Percentiles rank a stretch among this genome's conserved stretches.
These are phyloP conservation scores for Aegle marmelos DNA, from an alignment of 345 rosid species.

Conservation along the genomic window DNA sequence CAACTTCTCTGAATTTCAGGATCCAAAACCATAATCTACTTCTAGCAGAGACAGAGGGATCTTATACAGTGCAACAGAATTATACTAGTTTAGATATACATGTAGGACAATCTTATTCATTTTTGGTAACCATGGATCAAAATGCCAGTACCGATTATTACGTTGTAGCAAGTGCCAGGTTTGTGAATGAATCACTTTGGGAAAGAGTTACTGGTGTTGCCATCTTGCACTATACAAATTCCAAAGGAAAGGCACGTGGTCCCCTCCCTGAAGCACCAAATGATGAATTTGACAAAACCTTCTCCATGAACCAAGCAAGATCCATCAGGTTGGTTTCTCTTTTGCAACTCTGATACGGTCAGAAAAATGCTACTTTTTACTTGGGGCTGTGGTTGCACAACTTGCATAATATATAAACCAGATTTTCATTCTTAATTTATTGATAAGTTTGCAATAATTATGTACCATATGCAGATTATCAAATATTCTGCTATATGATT, in stretches of 20 bases:
- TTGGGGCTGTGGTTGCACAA: background rate
- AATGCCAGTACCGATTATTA: conserved; percentile 96
- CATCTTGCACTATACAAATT: conserved; percentile 83
- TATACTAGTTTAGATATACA: conserved; percentile 98
- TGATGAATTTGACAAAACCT: conserved; percentile 85
- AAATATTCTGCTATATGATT: background rate
- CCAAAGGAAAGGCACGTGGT: conserved; percentile 90
- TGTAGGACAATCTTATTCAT: conserved; percentile 90
- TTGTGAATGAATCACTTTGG: conserved; percentile 88
- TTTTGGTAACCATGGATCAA: conserved; percentile 92
- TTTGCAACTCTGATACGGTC: background rate
- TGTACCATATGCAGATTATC: background rate
- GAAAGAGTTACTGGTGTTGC: conserved; percentile 94
- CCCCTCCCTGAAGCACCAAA: conserved; percentile 81
- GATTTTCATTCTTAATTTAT: background rate
- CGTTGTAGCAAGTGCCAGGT: conserved; percentile 93
- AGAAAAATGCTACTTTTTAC: background rate
- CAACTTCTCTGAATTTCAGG: conserved; percentile 93
- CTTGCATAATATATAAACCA: too few species aligned
- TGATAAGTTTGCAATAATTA: background rate
- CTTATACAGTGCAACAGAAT: conserved; percentile 95
- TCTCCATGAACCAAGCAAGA: conserved; percentile 99
- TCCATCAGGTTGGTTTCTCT: conserved; percentile 74
- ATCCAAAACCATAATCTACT: conserved; percentile 91
- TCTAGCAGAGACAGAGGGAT: conserved; percentile 90